phyloP scores from a whole-genome alignment of 345 rosid genomes.

The Ceriops decandra region DNA sequence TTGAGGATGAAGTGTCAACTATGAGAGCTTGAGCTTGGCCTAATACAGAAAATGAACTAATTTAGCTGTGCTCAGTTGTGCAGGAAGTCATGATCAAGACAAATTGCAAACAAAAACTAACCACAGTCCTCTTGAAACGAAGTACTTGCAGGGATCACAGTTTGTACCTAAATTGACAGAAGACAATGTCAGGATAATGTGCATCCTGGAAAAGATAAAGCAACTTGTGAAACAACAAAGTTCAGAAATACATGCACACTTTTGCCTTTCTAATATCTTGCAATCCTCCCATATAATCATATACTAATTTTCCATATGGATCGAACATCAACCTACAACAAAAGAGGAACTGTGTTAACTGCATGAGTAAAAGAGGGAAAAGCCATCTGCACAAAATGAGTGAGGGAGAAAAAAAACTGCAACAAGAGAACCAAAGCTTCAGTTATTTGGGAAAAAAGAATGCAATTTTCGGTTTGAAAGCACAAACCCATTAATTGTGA shows the following conservation, averaged over 20 bases:
- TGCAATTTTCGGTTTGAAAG: constrained; percentile 4
- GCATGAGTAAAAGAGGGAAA: neutral
- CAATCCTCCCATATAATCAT: constrained; percentile 86
- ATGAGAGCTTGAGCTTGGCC: neutral
- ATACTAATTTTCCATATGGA: constrained; percentile 74
- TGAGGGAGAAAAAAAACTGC: neutral
- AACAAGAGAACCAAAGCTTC: neutral
- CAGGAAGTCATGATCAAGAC: neutral
- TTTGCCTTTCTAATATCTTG: constrained; percentile 85
- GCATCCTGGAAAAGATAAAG: constrained; percentile 13
- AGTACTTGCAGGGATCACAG: constrained; percentile 52
- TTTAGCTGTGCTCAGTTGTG: neutral
- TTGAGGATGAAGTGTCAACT: neutral
- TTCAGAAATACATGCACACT: constrained; percentile 70
- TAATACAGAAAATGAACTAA: neutral
- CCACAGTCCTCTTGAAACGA: constrained; percentile 56
- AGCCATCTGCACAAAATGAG: neutral
- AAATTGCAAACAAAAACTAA: constrained; percentile 11
- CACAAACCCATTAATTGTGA: constrained; percentile 85
- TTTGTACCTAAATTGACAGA: constrained; percentile 45
- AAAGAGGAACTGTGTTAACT: constrained; percentile 8
- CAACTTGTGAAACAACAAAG: constrained; percentile 22
- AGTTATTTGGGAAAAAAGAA: neutral
- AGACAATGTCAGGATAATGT: constrained; percentile 11
- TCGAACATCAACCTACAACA: constrained; percentile 81